phyloP scores from a whole-genome alignment of 1,284 basidiomycete genomes.

The Fomitopsis palustris region DNA sequence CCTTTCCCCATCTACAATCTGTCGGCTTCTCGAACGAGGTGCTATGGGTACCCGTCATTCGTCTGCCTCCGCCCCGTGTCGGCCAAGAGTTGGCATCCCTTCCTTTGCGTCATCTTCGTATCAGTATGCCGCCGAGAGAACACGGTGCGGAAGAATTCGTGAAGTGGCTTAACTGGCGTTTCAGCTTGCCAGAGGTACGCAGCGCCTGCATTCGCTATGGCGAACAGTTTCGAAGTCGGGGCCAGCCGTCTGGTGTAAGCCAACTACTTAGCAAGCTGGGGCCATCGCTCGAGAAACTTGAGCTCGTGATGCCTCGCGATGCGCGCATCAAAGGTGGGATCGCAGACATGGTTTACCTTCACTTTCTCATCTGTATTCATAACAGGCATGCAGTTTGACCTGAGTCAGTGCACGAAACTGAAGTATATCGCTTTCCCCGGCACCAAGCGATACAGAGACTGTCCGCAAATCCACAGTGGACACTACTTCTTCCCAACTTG shows the following conservation, averaged over 20 bases:
- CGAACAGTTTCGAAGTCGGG: neutral
- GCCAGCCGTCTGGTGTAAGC: neutral
- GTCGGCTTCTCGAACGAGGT: neutral
- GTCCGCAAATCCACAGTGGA: neutral
- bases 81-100: neutral
- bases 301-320: conserved; percentile 1
- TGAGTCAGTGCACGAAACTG: neutral
- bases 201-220: neutral
- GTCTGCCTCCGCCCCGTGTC: neutral
- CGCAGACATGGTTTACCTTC: neutral
- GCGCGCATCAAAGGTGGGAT: neutral
- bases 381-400: neutral
- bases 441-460: neutral
- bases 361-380: neutral
- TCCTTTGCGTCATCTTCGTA: neutral
- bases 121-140: neutral
- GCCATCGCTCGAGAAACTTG: neutral
- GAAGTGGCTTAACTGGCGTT: neutral
- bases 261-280: neutral
- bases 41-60: neutral
- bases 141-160: neutral
- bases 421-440: neutral
- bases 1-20: neutral
- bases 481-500: neutral
- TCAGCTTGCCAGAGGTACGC: neutral